A percentile compares a stretch with the other conserved stretches of the same genome.
Conservation (phyloP, 139 green algal genomes). For the Chlamydomonas schloesseri region DNA sequence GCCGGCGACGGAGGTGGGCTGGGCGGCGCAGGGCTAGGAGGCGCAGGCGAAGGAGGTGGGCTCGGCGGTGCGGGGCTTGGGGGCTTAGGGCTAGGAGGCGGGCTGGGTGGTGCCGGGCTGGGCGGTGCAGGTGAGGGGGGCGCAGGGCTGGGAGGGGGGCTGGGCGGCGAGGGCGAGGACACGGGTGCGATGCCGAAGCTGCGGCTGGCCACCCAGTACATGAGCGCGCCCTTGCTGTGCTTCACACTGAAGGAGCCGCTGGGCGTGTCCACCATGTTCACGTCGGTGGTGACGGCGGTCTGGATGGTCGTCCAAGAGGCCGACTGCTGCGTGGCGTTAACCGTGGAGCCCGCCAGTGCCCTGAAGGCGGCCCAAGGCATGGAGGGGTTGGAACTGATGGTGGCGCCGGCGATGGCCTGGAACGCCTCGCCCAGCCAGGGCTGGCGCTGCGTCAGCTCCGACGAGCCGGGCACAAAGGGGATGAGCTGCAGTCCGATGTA, state of each 20-base stretch:
- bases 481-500: constrained; percentile 8
- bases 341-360: background rate
- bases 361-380: background rate
- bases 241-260: too few species aligned
- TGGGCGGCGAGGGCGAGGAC: background rate
- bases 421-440: background rate
- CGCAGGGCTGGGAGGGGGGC: too few species aligned
- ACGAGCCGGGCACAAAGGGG: constrained; percentile 20
- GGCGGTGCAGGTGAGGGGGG: background rate
- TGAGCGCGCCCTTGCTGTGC: too few species aligned
- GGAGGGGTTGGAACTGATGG: background rate
- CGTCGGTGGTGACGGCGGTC: too few species aligned
- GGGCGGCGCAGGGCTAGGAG: background rate
- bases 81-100: background rate
- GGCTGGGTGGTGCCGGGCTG: background rate
- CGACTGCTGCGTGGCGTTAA: background rate
- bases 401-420: background rate
- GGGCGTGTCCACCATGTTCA: too few species aligned
- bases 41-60: background rate
- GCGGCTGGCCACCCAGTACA: too few species aligned
- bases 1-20: background rate
- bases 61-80: background rate
- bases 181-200: too few species aligned
- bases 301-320: background rate
- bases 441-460: background rate